Percentiles rank a stretch among this genome's conserved stretches.
Conservation (phyloP, 2,329 filamentous ascomycete species). For the Fusarium dlaminii region DNA sequence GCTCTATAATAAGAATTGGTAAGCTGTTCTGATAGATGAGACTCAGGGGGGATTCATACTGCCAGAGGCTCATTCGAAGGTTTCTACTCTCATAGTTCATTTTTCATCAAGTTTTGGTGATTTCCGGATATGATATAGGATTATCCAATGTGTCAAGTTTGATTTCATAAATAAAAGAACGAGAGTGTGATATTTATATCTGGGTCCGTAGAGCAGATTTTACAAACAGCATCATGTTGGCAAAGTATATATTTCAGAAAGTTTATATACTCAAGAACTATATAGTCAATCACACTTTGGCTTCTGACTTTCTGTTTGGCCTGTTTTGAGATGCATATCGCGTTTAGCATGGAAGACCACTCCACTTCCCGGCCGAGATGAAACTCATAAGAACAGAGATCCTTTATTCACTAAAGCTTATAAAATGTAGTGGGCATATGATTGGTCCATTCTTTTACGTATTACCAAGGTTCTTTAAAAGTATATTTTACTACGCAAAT, state of each 20-base stretch:
- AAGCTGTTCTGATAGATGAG: background rate
- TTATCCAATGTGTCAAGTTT: background rate
- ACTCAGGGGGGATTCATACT: background rate
- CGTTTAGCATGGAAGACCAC: background rate
- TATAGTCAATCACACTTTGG: too few relatives aligned
- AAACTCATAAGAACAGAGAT: background rate
- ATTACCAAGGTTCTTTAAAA: background rate
- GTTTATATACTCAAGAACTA: background rate
- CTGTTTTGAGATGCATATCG: too few relatives aligned
- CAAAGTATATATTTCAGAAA: background rate
- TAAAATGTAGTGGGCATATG: background rate
- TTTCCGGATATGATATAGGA: background rate
- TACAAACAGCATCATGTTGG: fast-evolving
- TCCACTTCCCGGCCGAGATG: background rate
- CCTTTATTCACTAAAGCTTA: background rate
- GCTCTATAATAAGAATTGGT: background rate
- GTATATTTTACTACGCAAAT: fast-evolving
- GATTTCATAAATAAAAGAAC: too few relatives aligned
- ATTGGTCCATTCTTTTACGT: fast-evolving
- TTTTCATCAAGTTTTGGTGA: too few relatives aligned
- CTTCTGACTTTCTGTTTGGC: too few relatives aligned
- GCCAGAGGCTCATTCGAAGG: background rate
- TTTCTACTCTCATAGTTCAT: background rate
- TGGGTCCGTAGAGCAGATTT: fast-evolving
- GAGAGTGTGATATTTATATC: background rate